phyloP scores from a whole-genome alignment of 2,329 filamentous ascomycete species.

The Juglanconis oblonga region DNA sequence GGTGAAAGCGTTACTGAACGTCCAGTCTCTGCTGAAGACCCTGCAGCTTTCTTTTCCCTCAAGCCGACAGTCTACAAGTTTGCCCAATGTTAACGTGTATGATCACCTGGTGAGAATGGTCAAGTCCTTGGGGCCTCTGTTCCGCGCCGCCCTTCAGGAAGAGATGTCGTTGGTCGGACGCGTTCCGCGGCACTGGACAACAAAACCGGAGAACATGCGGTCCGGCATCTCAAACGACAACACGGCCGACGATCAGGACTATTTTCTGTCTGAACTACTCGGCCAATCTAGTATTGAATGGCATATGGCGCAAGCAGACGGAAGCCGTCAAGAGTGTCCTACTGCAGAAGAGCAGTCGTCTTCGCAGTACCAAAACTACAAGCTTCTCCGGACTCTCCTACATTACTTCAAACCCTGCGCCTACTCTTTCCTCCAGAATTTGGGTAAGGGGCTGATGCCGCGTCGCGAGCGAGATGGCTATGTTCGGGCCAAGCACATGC shows the following conservation, averaged over 20 bases:
- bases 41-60: conserved; percentile 73
- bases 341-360: conserved; percentile 25
- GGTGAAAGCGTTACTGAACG: conserved; percentile 73
- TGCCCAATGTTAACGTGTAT: conserved; percentile 76
- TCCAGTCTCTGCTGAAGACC: conserved; percentile 73
- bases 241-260: conserved; percentile 5
- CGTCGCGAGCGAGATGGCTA: conserved; percentile 69
- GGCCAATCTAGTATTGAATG: conserved; percentile 3
- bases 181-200: conserved; percentile 68
- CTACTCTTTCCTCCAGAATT: conserved; percentile 79
- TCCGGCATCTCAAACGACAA: conserved; percentile 11
- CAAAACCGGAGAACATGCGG: conserved; percentile 27
- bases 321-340: conserved; percentile 5
- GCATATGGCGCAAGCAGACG: conserved; percentile 4
- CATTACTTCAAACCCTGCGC: conserved; percentile 75
- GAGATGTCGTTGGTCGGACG: conserved; percentile 71
- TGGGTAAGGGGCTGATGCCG: conserved; percentile 77
- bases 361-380: conserved; percentile 67
- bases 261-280: conserved; percentile 9
- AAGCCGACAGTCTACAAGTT: conserved; percentile 62
- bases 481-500: conserved; percentile 50
- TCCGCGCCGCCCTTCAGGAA: conserved; percentile 80
- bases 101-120: conserved; percentile 80
- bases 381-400: conserved; percentile 72
- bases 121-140: conserved; percentile 70